Evolutionary conservation across 257 asterid genomes (phyloP), one percentile per base, ranked within the genome.

Genomic region (Anisodus tanguticus): DNA sequence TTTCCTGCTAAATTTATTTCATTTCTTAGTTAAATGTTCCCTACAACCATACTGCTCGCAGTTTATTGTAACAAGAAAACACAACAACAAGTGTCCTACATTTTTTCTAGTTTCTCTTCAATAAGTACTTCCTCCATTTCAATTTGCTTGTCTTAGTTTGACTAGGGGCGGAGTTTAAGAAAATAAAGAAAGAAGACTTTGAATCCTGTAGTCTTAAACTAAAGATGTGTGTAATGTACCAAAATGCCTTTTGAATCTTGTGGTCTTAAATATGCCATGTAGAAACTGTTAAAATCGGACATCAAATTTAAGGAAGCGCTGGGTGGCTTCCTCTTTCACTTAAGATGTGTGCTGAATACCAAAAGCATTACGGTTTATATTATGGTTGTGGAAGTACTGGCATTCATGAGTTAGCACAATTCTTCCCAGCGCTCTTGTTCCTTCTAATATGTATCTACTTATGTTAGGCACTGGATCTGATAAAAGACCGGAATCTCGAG

Each of bases 401-500:
- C 19, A 31, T 12, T 67, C 74, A 67, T 68, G 51, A 68, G 19
- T 68, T 37, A 39, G 15, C 51, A 13, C 76, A 68, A 13, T 68
- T 37, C 76, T 68, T 31, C 35, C 35, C 35, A 31, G 35, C 1
- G 35, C 35, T 39, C 26, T 13, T 68, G 17, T 68, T 37, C 72
- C 53, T 7, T 68, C 67, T 39, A 60, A 39, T 17, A 53, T 74
- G 54, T 60, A 53, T 74, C 82, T 76, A 16, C 79, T 76, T 85
- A 9, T 84, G 22, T 80, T 88, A 90, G 91, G 91, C 91, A 39
- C 90, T 90, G 81, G 92, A 90, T 89, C 87, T 88, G 74, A 90
- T 88, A 80, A 89, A 88, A 49, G 91, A 87, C 76, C 86, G 91
- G 67, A 90, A 90, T 88, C 89, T 88, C 70, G 88, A 87, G 84